These are phyloP conservation scores for Penicillium vulpinum DNA, from an alignment of 2,329 filamentous ascomycete genomes.

Conservation along the genomic window DNA sequence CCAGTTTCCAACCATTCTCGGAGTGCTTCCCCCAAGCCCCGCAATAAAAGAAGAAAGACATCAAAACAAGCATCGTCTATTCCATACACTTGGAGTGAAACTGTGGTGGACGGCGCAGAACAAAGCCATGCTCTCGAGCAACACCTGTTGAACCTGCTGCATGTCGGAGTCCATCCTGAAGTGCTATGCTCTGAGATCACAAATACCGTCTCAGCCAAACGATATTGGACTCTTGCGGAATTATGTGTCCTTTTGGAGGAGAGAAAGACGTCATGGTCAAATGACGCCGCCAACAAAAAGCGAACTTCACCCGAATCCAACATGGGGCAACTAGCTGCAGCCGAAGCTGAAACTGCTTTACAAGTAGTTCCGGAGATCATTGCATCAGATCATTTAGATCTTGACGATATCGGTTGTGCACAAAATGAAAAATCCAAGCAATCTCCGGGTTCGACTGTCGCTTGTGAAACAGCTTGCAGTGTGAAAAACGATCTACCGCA, in stretches of 20 bases:
- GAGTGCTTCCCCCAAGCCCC: background rate
- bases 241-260: slow-evolving; percentile 21
- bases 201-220: background rate
- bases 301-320: background rate
- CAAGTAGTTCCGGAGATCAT: background rate
- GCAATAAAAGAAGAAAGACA: background rate
- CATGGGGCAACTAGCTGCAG: background rate
- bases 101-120: background rate
- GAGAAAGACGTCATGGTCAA: slow-evolving; percentile 17
- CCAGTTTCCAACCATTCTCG: too few species aligned
- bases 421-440: background rate
- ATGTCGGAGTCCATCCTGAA: slow-evolving; percentile 13
- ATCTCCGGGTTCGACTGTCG: background rate
- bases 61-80: background rate
- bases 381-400: background rate
- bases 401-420: background rate
- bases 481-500: background rate
- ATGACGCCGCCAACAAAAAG: background rate
- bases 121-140: slow-evolving; percentile 3
- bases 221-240: slow-evolving; percentile 27
- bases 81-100: slow-evolving; percentile 16
- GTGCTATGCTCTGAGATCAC: background rate
- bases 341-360: background rate
- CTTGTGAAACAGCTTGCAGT: background rate
- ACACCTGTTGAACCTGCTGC: slow-evolving; percentile 16